A percentile compares a stretch with the other conserved stretches of the same genome.
Conservation (phyloP, 495 filamentous ascomycete genomes). For the Xylaria acuta region DNA sequence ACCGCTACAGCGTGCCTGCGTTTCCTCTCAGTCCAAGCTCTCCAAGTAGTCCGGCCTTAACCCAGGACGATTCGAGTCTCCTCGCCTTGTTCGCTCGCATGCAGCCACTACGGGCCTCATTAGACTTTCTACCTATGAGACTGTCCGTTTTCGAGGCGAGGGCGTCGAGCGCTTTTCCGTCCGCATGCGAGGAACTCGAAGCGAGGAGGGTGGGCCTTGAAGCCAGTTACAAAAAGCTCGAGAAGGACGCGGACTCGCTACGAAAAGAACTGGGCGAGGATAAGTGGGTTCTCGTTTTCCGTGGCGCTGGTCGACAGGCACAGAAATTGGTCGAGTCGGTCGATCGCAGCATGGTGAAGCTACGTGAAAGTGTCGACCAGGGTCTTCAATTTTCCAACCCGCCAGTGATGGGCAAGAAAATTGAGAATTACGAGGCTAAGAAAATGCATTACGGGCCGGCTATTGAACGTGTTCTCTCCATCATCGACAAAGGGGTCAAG, state of each 20-base stretch:
- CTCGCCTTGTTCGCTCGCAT: conserved; percentile 90
- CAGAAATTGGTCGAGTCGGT: conserved; percentile 95
- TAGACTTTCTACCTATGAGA: conserved; percentile 97
- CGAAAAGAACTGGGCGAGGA: conserved; percentile 91
- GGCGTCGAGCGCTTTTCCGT: conserved; percentile 79
- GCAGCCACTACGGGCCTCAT: conserved; percentile 88
- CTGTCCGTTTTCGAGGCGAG: conserved; percentile 81
- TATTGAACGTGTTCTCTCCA: conserved; percentile 85
- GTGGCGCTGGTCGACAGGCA: conserved; percentile 89
- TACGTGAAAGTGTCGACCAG: conserved; percentile 79
- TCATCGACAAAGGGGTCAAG: conserved; percentile 91
- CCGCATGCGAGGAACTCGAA: conserved; percentile 87
- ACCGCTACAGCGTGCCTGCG: conserved; percentile 70
- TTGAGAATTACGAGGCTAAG: conserved; percentile 94
- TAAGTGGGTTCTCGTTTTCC: conserved; percentile 92
- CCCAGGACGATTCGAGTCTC: conserved; percentile 79
- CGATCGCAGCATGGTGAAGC: conserved; percentile 78
- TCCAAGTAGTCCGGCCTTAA: conserved; percentile 62
- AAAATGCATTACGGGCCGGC: conserved; percentile 94
- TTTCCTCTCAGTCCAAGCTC: conserved; percentile 64
- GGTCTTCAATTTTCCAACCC: conserved; percentile 73
- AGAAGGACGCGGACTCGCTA: conserved; percentile 84
- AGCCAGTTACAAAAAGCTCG: conserved; percentile 78
- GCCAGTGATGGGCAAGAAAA: conserved; percentile 71
- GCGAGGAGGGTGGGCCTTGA: conserved; percentile 73